Percentiles rank a stretch among this genome's conserved stretches.
These are phyloP conservation scores for Sclerotinia nivalis DNA, from an alignment of 2,329 filamentous ascomycete genomes.

Conservation along the genomic window DNA sequence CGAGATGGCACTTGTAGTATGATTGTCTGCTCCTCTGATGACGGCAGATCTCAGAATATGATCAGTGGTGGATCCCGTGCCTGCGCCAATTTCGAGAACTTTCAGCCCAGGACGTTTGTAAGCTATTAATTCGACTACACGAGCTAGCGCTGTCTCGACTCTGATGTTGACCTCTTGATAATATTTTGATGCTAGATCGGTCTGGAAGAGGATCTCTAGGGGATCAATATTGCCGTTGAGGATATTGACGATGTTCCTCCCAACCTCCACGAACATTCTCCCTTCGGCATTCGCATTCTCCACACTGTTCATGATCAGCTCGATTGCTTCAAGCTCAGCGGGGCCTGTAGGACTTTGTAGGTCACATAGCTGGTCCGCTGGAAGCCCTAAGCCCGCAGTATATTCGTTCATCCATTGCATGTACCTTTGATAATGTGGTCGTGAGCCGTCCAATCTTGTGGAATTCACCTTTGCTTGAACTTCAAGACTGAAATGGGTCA, in stretches of 20 bases:
- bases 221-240: not conserved
- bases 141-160: not conserved
- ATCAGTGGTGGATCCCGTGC: slow-evolving; percentile 13
- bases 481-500: not conserved
- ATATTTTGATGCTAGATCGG: not conserved
- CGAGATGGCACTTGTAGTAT: not conserved
- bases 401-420: not conserved
- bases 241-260: not conserved
- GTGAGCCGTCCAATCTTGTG: too few species aligned
- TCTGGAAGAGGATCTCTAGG: not conserved
- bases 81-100: slow-evolving; percentile 33
- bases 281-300: slow-evolving; percentile 20
- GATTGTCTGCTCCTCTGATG: not conserved
- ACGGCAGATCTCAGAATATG: not conserved
- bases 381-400: not conserved
- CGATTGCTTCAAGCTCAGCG: not conserved
- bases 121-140: not conserved
- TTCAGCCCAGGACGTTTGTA: slow-evolving; percentile 8
- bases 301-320: not conserved
- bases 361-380: not conserved
- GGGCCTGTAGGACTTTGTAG: not conserved
- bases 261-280: not conserved
- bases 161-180: not conserved
- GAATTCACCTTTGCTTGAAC: not conserved
- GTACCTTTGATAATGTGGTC: not conserved